Percentiles rank a stretch among this genome's conserved stretches.
Conservation (phyloP, 1,284 basidiomycete species). For the Somion occarium region DNA sequence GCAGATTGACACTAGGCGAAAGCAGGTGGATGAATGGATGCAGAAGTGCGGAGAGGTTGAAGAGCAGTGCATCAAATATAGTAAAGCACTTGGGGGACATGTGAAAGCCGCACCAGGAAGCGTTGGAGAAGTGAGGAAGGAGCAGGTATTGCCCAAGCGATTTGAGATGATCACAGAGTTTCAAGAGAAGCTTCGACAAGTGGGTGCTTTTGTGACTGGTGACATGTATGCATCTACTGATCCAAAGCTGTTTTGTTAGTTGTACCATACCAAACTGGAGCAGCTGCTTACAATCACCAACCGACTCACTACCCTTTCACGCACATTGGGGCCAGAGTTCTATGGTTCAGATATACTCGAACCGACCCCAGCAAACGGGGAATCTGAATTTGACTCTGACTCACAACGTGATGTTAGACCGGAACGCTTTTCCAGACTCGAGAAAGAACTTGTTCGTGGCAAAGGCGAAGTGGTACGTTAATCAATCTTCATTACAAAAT, state of each 20-base stretch:
- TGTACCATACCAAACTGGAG: slow-evolving; percentile 77
- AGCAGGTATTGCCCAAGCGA: slow-evolving; percentile 59
- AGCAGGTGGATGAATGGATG: slow-evolving; percentile 70
- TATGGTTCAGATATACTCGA: slow-evolving; percentile 54
- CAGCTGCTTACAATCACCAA: slow-evolving; percentile 63
- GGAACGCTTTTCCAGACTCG: slow-evolving; percentile 70
- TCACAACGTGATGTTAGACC: slow-evolving; percentile 66
- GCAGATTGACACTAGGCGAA: slow-evolving; percentile 58
- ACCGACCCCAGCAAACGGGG: slow-evolving; percentile 36
- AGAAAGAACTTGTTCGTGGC: slow-evolving; percentile 76
- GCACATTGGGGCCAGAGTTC: slow-evolving; percentile 58
- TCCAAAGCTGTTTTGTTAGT: slow-evolving; percentile 29
- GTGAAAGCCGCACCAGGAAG: slow-evolving; percentile 54
- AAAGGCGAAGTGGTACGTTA: slow-evolving; percentile 66
- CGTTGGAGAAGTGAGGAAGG: slow-evolving; percentile 55
- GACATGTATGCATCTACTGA: background rate
- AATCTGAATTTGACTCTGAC: slow-evolving; percentile 35
- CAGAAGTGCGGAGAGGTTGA: slow-evolving; percentile 60
- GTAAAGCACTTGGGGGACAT: slow-evolving; percentile 63
- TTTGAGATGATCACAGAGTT: slow-evolving; percentile 60
- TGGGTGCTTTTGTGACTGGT: slow-evolving; percentile 27
- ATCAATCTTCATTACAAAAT: background rate
- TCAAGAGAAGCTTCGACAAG: slow-evolving; percentile 74
- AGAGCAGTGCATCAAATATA: slow-evolving; percentile 56
- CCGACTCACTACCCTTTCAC: slow-evolving; percentile 52